Percentiles rank a stretch among this genome's conserved stretches.
These are phyloP conservation scores for Talaromyces albobiverticillius DNA, from an alignment of 2,329 filamentous ascomycete genomes.

Conservation along the genomic window DNA sequence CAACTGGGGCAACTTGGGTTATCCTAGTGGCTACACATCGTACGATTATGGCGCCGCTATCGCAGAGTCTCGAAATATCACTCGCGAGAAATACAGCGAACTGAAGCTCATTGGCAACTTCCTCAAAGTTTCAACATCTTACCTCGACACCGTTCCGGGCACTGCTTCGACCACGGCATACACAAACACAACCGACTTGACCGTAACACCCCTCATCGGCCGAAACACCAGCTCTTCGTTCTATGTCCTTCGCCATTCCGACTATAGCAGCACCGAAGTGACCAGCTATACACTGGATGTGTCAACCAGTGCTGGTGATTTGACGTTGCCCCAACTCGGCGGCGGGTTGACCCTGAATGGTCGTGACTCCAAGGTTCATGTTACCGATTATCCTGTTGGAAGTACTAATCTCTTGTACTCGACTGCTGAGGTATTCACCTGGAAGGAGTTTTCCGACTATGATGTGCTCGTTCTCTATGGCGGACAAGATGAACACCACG, in stretches of 20 bases:
- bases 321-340: constrained; percentile 41
- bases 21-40: constrained; percentile 62
- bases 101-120: constrained; percentile 75
- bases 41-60: constrained; percentile 65
- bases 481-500: constrained; percentile 38
- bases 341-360: constrained; percentile 37
- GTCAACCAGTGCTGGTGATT: constrained; percentile 35
- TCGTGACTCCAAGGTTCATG: constrained; percentile 45
- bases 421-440: constrained; percentile 45
- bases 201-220: constrained; percentile 61
- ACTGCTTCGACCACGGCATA: constrained; percentile 40
- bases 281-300: constrained; percentile 64
- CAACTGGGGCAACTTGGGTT: constrained; percentile 78
- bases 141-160: constrained; percentile 59
- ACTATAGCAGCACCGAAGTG: constrained; percentile 58
- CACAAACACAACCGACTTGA: constrained; percentile 52
- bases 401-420: constrained; percentile 43
- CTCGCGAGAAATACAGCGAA: constrained; percentile 75
- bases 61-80: constrained; percentile 65
- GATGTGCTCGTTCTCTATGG: constrained; percentile 47
- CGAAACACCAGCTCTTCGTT: constrained; percentile 56
- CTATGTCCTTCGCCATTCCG: constrained; percentile 65
- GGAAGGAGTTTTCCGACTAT: constrained; percentile 58
- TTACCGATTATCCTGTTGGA: constrained; percentile 40
- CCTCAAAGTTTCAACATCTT: constrained; percentile 67